Evolutionary conservation across 345 rosid genomes (phyloP).

Genomic region (Citrus australasica): DNA sequence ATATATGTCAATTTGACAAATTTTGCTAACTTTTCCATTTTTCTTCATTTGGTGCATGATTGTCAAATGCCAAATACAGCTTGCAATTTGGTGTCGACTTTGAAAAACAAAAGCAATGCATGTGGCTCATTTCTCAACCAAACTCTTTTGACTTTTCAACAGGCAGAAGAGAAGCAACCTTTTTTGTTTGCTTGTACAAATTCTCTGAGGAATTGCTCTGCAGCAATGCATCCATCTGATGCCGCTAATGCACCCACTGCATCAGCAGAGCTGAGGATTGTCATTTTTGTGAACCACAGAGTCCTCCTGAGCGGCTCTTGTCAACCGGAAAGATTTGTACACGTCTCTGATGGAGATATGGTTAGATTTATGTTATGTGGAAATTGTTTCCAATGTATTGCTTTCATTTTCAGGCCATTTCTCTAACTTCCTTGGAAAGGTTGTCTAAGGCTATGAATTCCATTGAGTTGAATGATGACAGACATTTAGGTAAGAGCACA

Average conservation of each 20-base stretch:
- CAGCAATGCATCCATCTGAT: not conserved
- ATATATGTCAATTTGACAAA: too few species aligned
- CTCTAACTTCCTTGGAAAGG: conserved; percentile 45
- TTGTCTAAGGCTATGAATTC: conserved; percentile 30
- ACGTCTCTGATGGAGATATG: not conserved
- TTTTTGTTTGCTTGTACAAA: conserved; percentile 15
- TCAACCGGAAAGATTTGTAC: conserved; percentile 64
- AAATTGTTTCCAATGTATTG: conserved; percentile 18
- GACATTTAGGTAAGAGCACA: conserved; percentile 45
- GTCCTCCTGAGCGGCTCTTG: conserved; percentile 52
- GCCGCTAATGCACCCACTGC: not conserved
- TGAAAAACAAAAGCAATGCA: too few species aligned
- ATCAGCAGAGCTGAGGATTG: conserved; percentile 16
- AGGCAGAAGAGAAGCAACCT: conserved; percentile 23
- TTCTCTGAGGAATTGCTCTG: conserved; percentile 20
- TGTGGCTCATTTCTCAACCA: too few species aligned
- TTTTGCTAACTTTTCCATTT: too few species aligned
- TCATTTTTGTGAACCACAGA: conserved; percentile 27
- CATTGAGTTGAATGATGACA: conserved; percentile 36
- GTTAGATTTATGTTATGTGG: not conserved
- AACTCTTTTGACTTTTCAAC: too few species aligned
- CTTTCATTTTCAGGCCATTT: conserved; percentile 58
- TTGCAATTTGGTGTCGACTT: too few species aligned
- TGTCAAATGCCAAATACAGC: too few species aligned
- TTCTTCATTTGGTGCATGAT: too few species aligned